Base-by-base conservation (phyloP, 306 rosid species). In the Corylus heterophylla region DNA sequence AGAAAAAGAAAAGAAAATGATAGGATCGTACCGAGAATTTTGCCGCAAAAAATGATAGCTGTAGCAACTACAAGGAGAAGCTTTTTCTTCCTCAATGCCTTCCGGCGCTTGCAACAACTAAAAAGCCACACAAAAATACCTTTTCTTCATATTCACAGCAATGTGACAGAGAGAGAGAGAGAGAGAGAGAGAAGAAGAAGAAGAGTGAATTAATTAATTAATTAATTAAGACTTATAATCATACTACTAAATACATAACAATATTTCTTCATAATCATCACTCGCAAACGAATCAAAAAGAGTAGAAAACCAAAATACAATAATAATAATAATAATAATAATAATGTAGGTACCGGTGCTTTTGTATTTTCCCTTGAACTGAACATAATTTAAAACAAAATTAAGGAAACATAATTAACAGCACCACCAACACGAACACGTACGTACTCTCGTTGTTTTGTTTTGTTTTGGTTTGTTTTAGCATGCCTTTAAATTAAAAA, bases 381-480 rank as follows among this genome's bases (percentile, higher is more conserved):
- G 13, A 39, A 39, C 72, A 83, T 81, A 84, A 79, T n/a, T 81
- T 76, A 17, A 54, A 17, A 76, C 13, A 49, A 56, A 74, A 74
- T 1, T 55, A 71, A 66, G 7, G 1, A 52, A 79, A 51, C 50
- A 25, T 9, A 10, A 71, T 39, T 42, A 42, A 7, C 45, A 42
- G 7, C 8, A 5, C 8, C 51, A 20, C 29, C 29, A 7, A 14
- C 29, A 25, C 25, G 25, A 22, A 22, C 25, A 22, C 25, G 25
- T 22, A 22, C 25, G 39, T 4, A 39, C 44, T 39, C 51, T 48
- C 51, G 13, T 48, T 11, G 13, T 48, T 48, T 48, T 48, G 10
- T 48, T 48, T 11, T 3, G 25, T 0, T 22, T 22, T 22, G 25
- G 25, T 22, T 22, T 22, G 25, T 22, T 22, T 22, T 22, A 22